phyloP scores from a whole-genome alignment of 345 rosid species.

The Camelina sativa region DNA sequence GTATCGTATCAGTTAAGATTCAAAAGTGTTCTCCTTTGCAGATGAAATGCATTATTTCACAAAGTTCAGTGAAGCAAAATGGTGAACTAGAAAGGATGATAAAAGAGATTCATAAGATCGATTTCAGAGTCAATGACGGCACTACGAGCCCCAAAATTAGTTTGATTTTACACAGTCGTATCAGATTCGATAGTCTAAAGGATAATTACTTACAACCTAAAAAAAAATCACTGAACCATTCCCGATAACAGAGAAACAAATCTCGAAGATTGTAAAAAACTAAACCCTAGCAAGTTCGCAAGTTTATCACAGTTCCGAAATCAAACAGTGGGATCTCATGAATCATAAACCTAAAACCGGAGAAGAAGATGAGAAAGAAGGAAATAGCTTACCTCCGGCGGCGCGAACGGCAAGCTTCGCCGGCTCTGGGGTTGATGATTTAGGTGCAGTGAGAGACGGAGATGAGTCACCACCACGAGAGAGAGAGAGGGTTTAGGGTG shows the following conservation, averaged over 20 bases:
- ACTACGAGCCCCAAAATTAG: not conserved
- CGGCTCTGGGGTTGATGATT: slow-evolving; percentile 22
- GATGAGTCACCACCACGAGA: slow-evolving; percentile 1
- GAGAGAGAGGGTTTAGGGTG: slow-evolving; percentile 38
- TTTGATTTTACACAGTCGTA: not conserved
- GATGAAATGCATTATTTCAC: not conserved
- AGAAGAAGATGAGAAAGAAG: not conserved
- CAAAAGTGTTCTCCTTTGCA: not conserved
- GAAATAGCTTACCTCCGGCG: slow-evolving; percentile 36
- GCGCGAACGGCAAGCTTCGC: slow-evolving; percentile 37
- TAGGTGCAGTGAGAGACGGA: slow-evolving; percentile 16
- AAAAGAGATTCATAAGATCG: slow-evolving; percentile 16
- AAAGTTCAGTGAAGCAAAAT: slow-evolving; percentile 14
- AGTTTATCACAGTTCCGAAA: slow-evolving; percentile 24
- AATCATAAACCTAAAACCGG: not conserved
- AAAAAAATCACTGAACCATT: not conserved
- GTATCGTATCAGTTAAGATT: slow-evolving; percentile 2
- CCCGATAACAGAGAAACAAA: not conserved
- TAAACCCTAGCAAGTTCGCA: slow-evolving; percentile 13
- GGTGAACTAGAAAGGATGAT: not conserved
- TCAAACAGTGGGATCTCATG: slow-evolving; percentile 13
- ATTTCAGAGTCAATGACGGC: slow-evolving; percentile 4
- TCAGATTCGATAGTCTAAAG: slow-evolving; percentile 1
- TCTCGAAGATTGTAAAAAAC: not conserved
- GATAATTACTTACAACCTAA: not conserved